These are phyloP conservation scores for Tetrahymena thermophila DNA, from an alignment of 73 alveolate species.

Conservation along the genomic window DNA sequence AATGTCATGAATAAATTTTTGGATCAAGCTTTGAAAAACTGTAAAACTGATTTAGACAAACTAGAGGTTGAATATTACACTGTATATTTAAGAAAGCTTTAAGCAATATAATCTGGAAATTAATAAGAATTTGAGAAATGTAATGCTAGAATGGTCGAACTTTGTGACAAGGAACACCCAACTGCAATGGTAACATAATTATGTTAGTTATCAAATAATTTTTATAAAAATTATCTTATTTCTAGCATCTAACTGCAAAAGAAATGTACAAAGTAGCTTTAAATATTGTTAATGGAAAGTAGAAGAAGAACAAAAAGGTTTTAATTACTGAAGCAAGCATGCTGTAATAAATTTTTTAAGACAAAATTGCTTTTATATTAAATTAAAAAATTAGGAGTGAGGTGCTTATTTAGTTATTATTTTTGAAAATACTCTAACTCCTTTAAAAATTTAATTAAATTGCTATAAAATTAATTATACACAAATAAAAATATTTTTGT, in stretches of 20 bases:
- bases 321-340: constrained; percentile 32
- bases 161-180: constrained; percentile 2
- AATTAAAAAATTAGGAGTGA: background rate
- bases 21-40: constrained; percentile 14
- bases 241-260: constrained; percentile 27
- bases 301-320: constrained; percentile 18
- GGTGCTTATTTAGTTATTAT: background rate
- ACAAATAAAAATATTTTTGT: background rate
- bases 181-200: background rate
- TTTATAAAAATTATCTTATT: background rate
- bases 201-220: background rate
- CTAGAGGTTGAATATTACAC: constrained; percentile 13
- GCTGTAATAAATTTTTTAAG: background rate
- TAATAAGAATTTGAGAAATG: constrained; percentile 14
- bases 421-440: background rate
- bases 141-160: constrained; percentile 7
- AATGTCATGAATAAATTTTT: constrained; percentile 13
- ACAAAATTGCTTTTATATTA: no score
- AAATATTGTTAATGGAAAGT: constrained; percentile 20
- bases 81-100: constrained; percentile 3
- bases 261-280: constrained; percentile 44
- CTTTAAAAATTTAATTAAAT: no score
- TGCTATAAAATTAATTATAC: no score
- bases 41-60: background rate
- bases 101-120: constrained; percentile 25